Evolutionary conservation across 2,329 filamentous ascomycete species (phyloP).

Genomic region (Cladophialophora yegresii): DNA sequence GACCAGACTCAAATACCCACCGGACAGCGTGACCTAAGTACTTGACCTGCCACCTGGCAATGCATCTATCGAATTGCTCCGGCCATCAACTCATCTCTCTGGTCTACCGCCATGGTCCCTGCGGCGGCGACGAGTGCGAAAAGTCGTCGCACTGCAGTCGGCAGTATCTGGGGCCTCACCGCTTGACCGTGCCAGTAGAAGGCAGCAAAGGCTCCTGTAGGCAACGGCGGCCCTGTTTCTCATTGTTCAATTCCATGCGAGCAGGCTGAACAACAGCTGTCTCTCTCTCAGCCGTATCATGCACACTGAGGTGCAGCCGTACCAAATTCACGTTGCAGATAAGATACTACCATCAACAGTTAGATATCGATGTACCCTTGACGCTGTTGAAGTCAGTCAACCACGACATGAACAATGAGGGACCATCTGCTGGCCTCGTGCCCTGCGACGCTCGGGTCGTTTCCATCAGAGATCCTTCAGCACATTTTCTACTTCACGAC

Average conservation of each 20-base stretch:
- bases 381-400: neutral
- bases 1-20: neutral
- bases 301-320: neutral
- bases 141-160: neutral
- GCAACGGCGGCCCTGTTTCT: neutral
- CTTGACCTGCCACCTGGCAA: neutral
- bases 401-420: neutral
- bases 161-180: neutral
- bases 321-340: neutral
- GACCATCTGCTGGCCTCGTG: neutral
- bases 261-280: neutral
- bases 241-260: neutral
- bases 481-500: slow-evolving; percentile 42
- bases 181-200: neutral
- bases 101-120: neutral
- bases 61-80: neutral
- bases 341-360: neutral
- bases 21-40: neutral
- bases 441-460: neutral
- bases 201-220: neutral
- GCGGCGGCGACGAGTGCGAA: neutral
- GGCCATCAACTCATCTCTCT: neutral
- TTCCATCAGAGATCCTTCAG: slow-evolving; percentile 47
- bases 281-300: neutral
- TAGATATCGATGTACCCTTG: neutral